phyloP scores from a whole-genome alignment of 768 basidiomycete genomes.

The Suillus paluster region DNA sequence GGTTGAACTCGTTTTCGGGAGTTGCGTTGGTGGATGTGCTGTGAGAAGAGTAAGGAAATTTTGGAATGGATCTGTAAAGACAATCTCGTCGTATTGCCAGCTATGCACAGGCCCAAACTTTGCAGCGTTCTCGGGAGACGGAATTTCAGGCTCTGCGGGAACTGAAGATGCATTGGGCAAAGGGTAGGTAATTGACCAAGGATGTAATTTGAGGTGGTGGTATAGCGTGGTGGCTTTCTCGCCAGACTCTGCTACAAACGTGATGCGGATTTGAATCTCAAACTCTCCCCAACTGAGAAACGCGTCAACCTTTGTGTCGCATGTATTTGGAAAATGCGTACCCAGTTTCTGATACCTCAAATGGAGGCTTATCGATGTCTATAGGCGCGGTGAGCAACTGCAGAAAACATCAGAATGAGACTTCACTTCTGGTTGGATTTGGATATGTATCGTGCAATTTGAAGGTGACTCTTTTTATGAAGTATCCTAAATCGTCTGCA shows the following conservation, averaged over 20 bases:
- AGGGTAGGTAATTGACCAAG: constrained; percentile 62
- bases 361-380: constrained; percentile 94
- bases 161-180: constrained; percentile 14
- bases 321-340: constrained; percentile 31
- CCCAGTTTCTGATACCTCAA: constrained; percentile 97
- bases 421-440: constrained; percentile 86
- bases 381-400: constrained; percentile 3
- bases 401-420: background rate
- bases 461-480: constrained; percentile 96
- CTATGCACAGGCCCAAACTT: constrained; percentile 84
- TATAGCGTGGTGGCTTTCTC: constrained; percentile 89
- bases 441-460: constrained; percentile 97
- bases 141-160: constrained; percentile 63
- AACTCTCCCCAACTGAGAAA: constrained; percentile 92
- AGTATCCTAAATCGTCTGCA: constrained; percentile 87
- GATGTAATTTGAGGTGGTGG: constrained; percentile 95
- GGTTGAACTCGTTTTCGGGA: constrained; percentile 53
- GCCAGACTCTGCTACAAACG: constrained; percentile 85
- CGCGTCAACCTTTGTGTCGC: background rate
- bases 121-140: constrained; percentile 66
- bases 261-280: constrained; percentile 90
- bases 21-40: constrained; percentile 79
- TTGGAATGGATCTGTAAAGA: constrained; percentile 92
- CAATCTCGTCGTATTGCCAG: constrained; percentile 99
- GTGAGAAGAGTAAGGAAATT: constrained; percentile 83